Conservation (phyloP, 176 grass and related monocot species). For the Oryza coarctata region DNA sequence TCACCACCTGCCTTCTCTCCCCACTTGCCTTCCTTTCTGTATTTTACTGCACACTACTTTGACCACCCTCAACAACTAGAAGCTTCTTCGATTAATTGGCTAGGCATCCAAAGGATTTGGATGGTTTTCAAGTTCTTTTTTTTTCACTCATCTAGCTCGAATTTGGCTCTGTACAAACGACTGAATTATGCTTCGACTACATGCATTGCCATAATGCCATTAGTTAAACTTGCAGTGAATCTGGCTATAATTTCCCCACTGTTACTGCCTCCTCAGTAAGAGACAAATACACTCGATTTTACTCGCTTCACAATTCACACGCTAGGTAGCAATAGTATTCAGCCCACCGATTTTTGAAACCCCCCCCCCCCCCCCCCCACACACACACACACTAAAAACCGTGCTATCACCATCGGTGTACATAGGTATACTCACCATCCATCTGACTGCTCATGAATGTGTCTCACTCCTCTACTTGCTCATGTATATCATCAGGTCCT, state of each 20-base stretch:
- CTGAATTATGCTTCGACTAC: not conserved
- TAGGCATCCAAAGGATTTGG: not conserved
- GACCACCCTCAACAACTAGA: not conserved
- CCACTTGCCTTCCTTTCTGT: not conserved
- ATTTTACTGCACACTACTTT: not conserved
- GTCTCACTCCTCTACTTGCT: not conserved
- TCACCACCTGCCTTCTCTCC: constrained; percentile 23
- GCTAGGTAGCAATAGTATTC: not conserved
- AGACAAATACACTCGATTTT: not conserved
- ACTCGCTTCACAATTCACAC: not conserved
- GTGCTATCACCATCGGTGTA: not conserved
- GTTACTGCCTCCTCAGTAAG: not conserved
- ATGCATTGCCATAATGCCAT: not conserved
- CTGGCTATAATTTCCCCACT: not conserved
- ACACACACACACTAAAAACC: too few relatives aligned
- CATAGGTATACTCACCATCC: not conserved
- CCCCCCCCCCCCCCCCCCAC: too few relatives aligned
- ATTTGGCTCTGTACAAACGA: not conserved
- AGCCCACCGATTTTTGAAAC: not conserved
- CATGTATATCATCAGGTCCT: constrained; percentile 56
- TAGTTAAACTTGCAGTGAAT: not conserved
- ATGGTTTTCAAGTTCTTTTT: not conserved
- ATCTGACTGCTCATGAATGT: not conserved
- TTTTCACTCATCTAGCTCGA: not conserved
- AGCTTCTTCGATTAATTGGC: not conserved